Evolutionary conservation across 805 yeast species (phyloP), one percentile per base, ranked within the genome.

Genomic region (Metschnikowia hibisci): DNA sequence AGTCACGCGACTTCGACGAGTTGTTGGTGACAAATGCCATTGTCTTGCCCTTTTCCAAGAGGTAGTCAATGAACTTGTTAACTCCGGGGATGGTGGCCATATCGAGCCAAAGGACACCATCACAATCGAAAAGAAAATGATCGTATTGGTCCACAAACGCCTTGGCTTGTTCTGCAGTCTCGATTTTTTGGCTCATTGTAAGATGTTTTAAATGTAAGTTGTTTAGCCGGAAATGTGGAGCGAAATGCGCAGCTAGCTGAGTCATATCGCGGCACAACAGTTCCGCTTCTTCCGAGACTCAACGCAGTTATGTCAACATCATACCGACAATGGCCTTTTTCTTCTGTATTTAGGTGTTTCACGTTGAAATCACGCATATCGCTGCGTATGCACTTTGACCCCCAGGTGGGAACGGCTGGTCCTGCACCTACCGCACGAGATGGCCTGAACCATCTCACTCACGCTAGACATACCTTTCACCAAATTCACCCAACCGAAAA

Each of bases 51-150:
- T 49, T 49, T 3, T 42, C 26, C 27, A 51, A 43, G 32, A 68
- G 50, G 34, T 49, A 49, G 26, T 52, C 52, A 12, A 68, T 45
- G 14, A 65, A 51, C 15, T 58, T 59, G 22, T 44, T 43, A 13
- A 64, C 64, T 7, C 70, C 70, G 1, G 69, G 67, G 15, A 68
- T 62, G 33, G 63, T 43, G 14, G 43, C 50, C 20, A 62, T 62
- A 36, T 63, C 73, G 15, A 67, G 58, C 74, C 74, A 68, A 7
- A 68, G 55, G 5, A 68, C 74, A 1, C 74, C 74, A 44, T 68
- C 74, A 41, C 74, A 68, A 42, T 68, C 74, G 51, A 68, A 67
- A 6, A 68, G 53, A 42, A 68, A 68, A 49, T 64, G 63, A 46
- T 68, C 71, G 48, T 64, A 66, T 8, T 53, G 48, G 22, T 57